A percentile compares a stretch with the other conserved stretches of the same genome.
These are phyloP conservation scores for Suhomyces panamericanus DNA, from an alignment of 1,139 yeast species.

Conservation along the genomic window DNA sequence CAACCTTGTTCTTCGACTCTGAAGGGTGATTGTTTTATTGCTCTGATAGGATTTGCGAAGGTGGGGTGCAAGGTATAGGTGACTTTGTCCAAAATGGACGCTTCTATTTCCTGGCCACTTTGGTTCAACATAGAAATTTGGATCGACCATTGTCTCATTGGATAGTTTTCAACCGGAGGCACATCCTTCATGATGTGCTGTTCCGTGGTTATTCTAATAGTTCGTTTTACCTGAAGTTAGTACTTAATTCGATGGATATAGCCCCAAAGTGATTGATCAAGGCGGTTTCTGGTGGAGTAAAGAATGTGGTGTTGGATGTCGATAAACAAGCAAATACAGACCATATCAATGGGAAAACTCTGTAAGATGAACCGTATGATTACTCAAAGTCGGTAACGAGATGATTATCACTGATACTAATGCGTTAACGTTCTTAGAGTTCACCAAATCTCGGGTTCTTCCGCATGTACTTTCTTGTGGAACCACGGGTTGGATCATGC, in stretches of 20 bases:
- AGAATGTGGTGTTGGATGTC: no score
- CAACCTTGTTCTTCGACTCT: conserved; percentile 92
- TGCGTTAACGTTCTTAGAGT: no score
- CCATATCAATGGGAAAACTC: no score
- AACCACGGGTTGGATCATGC: no score
- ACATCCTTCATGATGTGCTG: conserved; percentile 82
- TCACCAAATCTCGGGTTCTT: no score
- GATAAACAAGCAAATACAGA: no score
- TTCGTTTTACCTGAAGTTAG: conserved; percentile 64
- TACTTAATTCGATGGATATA: background rate
- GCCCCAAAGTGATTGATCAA: no score
- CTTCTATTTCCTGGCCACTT: conserved; percentile 82
- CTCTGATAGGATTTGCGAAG: conserved; percentile 82
- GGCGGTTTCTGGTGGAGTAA: no score
- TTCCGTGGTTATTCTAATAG: conserved; percentile 82
- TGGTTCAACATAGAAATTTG: conserved; percentile 73
- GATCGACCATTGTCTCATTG: conserved; percentile 94
- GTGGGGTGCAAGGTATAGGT: conserved; percentile 95
- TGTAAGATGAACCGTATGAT: no score
- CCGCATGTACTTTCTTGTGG: no score
- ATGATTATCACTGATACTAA: no score
- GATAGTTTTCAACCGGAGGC: conserved; percentile 88
- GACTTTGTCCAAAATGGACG: conserved; percentile 86
- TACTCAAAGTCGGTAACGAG: no score
- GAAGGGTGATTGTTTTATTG: conserved; percentile 84